Percentiles rank a stretch among this genome's conserved stretches.
phyloP scores from a whole-genome alignment of 306 rosid genomes.

The Gynostemma pentaphyllum region DNA sequence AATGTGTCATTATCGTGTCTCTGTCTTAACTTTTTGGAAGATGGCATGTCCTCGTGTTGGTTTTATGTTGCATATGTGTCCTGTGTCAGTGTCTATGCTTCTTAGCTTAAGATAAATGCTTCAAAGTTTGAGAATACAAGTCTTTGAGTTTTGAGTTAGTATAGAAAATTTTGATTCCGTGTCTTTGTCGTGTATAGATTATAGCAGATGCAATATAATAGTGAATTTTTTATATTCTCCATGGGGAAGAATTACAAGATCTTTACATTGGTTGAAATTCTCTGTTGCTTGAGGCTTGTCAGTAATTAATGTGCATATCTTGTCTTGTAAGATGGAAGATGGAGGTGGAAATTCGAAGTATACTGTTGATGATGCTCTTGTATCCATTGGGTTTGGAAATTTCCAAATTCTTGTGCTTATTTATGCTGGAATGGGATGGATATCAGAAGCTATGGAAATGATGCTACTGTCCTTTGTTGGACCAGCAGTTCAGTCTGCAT shows the following conservation, averaged over 20 bases:
- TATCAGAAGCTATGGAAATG: conserved; percentile 99
- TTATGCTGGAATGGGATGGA: conserved; percentile 94
- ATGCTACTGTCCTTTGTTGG: conserved; percentile 93
- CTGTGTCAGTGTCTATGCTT: too few relatives aligned
- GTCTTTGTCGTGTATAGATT: background rate
- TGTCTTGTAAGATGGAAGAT: conserved; percentile 10
- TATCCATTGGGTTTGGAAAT: conserved; percentile 67
- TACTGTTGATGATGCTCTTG: conserved; percentile 84
- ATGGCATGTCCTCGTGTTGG: too few relatives aligned
- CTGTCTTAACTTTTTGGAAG: too few relatives aligned
- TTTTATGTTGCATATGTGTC: too few relatives aligned
- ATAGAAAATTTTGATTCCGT: background rate
- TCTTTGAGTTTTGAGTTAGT: background rate
- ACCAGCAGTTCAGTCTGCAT: conserved; percentile 80
- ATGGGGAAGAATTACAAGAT: background rate
- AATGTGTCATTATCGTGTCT: too few relatives aligned
- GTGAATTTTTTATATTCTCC: background rate
- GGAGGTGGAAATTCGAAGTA: conserved; percentile 30
- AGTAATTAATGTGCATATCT: background rate
- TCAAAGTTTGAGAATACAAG: background rate
- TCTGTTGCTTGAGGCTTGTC: background rate
- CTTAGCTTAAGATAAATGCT: background rate
- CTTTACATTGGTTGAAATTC: background rate
- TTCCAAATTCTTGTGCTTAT: conserved; percentile 72
- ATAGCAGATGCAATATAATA: background rate